These are phyloP conservation scores for Ensete ventricosum DNA, from an alignment of 176 grass and related monocot genomes.

Conservation along the genomic window DNA sequence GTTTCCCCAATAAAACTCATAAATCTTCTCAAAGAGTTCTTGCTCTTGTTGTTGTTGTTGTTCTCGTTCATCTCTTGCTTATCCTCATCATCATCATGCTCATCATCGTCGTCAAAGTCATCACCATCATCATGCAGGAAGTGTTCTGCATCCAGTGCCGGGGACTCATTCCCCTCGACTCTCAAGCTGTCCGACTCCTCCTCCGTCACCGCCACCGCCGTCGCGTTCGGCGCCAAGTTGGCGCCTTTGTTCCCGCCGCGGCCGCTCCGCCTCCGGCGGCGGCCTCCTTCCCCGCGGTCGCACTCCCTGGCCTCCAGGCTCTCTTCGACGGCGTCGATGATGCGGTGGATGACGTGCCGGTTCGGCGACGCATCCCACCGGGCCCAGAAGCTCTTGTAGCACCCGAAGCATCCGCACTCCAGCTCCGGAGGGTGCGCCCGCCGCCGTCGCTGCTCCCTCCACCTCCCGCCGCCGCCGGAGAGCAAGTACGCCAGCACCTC, in stretches of 20 bases:
- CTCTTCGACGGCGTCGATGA: slow-evolving; percentile 92
- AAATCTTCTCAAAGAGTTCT: slow-evolving; percentile 53
- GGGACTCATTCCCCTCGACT: not conserved
- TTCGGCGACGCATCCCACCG: slow-evolving; percentile 91
- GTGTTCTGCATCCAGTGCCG: not conserved
- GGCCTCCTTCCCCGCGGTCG: not conserved
- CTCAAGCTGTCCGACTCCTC: not conserved
- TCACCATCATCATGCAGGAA: slow-evolving; percentile 1
- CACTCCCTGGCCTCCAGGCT: not conserved
- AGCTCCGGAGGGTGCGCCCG: slow-evolving; percentile 56
- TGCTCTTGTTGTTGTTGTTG: slow-evolving; percentile 14
- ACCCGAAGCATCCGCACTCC: slow-evolving; percentile 85
- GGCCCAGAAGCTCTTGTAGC: slow-evolving; percentile 99
- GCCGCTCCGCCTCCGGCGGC: slow-evolving; percentile 2
- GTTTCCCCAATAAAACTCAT: slow-evolving; percentile 79
- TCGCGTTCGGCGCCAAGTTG: slow-evolving; percentile 13
- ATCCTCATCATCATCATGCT: slow-evolving; percentile 23
- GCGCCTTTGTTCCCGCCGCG: slow-evolving; percentile 9
- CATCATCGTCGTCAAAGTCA: slow-evolving; percentile 20
- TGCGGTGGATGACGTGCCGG: slow-evolving; percentile 75
- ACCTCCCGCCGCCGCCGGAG: slow-evolving; percentile 22
- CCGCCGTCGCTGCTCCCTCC: slow-evolving; percentile 19
- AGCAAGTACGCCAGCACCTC: slow-evolving; percentile 82
- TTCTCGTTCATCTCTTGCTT: slow-evolving; percentile 12
- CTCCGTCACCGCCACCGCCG: slow-evolving; percentile 2